Conservation (phyloP, 2,329 filamentous ascomycete genomes). For the Juglanconis juglandina region DNA sequence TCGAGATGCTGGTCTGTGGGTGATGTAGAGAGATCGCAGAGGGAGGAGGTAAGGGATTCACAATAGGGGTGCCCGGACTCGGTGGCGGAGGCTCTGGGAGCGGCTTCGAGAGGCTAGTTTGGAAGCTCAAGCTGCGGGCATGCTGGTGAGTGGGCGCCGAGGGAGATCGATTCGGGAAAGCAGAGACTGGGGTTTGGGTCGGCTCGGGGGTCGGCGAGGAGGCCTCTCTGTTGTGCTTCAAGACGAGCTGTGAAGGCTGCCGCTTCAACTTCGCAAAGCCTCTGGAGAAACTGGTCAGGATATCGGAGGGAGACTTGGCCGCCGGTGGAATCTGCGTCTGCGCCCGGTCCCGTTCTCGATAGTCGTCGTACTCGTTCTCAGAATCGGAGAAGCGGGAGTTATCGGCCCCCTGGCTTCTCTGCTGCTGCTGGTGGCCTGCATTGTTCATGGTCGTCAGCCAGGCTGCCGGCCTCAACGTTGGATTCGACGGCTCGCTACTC, state of each 20-base stretch:
- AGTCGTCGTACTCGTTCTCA: constrained; percentile 33
- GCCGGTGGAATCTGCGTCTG: constrained; percentile 30
- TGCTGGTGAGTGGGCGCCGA: constrained; percentile 35
- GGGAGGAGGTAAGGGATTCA: constrained; percentile 22
- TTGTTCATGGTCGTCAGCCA: constrained; percentile 34
- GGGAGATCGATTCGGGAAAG: constrained; percentile 20
- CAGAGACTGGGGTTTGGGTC: constrained; percentile 27
- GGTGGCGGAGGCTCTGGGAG: constrained; percentile 48
- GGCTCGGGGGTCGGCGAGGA: constrained; percentile 25
- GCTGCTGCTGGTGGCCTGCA: constrained; percentile 26
- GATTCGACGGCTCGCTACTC: constrained; percentile 9
- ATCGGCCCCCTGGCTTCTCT: constrained; percentile 26
- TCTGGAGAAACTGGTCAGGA: constrained; percentile 50
- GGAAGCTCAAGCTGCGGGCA: constrained; percentile 52
- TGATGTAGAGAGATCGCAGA: constrained; percentile 13
- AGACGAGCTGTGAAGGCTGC: constrained; percentile 41
- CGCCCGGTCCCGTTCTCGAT: constrained; percentile 27
- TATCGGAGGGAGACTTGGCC: constrained; percentile 42
- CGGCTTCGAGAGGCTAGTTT: constrained; percentile 56
- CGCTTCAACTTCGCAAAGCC: constrained; percentile 41
- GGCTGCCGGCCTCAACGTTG: constrained; percentile 7
- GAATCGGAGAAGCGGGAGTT: constrained; percentile 42
- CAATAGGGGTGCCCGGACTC: constrained; percentile 31
- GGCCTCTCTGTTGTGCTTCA: constrained; percentile 28
- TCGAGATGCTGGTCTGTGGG: constrained; percentile 26